Evolutionary conservation across 2,329 filamentous ascomycete species (phyloP).

Genomic region (Colletotrichum falcatum): DNA sequence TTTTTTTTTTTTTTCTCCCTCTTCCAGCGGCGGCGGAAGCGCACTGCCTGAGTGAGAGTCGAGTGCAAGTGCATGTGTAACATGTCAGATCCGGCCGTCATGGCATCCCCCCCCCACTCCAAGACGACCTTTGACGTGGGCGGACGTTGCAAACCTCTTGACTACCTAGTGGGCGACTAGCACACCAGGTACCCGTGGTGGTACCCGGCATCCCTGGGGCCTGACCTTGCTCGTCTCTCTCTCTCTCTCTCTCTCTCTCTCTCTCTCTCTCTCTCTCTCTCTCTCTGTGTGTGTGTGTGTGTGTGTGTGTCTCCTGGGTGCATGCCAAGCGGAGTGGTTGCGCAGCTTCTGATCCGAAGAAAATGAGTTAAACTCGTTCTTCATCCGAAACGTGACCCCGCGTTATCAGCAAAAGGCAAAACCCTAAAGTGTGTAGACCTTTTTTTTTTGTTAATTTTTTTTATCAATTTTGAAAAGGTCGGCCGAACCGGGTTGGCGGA

Average conservation of each 20-base stretch:
- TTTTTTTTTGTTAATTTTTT: too few species aligned
- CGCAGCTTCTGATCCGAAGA: constrained; percentile 29
- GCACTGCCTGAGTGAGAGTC: constrained; percentile 29
- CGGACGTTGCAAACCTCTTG: neutral
- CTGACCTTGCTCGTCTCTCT: constrained; percentile 10
- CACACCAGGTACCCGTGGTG: constrained; percentile 24
- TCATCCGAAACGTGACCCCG: constrained; percentile 39
- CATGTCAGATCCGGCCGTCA: constrained; percentile 11
- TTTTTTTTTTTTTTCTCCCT: neutral
- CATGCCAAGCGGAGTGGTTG: constrained; percentile 3
- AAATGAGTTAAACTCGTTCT: constrained; percentile 11
- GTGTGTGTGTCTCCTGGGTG: too few species aligned
- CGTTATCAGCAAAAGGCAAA: constrained; percentile 37
- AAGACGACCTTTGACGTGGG: constrained; percentile 15
- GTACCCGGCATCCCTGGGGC: neutral
- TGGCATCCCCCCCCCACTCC: neutral
- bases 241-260: too few species aligned
- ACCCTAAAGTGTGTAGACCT: constrained; percentile 7
- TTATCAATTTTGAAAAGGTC: too few species aligned
- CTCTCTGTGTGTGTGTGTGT: too few species aligned
- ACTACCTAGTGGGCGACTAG: too few species aligned
- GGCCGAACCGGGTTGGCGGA: constrained; percentile 9
- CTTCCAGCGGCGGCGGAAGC: constrained; percentile 15
- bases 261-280: too few species aligned
- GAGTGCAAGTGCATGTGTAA: neutral